These are phyloP conservation scores for Liquidambar formosana DNA, from an alignment of 164 flowering plant genomes.

Conservation along the genomic window DNA sequence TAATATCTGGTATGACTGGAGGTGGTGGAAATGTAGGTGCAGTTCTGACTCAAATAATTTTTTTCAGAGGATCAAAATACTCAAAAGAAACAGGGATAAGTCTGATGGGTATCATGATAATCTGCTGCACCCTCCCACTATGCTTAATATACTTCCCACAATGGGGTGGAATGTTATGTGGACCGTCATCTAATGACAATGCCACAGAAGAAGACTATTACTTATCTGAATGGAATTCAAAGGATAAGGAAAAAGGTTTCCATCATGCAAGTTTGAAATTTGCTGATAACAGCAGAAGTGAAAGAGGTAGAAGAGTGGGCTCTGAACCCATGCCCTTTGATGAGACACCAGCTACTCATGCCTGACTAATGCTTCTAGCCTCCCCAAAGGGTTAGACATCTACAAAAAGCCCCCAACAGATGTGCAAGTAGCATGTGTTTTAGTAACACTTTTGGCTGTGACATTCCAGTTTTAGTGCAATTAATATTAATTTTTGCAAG, in stretches of 20 bases:
- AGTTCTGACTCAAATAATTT: slow-evolving; percentile 75
- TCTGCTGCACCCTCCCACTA: slow-evolving; percentile 66
- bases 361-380: slow-evolving; percentile 12
- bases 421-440: not conserved
- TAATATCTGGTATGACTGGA: slow-evolving; percentile 94
- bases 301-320: slow-evolving; percentile 50
- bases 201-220: slow-evolving; percentile 80
- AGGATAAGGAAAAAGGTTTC: slow-evolving; percentile 58
- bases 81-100: slow-evolving; percentile 73
- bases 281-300: slow-evolving; percentile 70
- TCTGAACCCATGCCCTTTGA: slow-evolving; percentile 31
- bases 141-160: slow-evolving; percentile 77
- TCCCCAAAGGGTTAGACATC: not conserved
- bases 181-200: slow-evolving; percentile 49
- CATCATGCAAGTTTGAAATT: slow-evolving; percentile 70
- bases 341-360: slow-evolving; percentile 23
- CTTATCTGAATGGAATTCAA: slow-evolving; percentile 61
- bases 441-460: not conserved
- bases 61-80: slow-evolving; percentile 75
- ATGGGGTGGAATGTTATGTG: slow-evolving; percentile 90
- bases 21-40: slow-evolving; percentile 93
- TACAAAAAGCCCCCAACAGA: not conserved
- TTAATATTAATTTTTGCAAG: too few species aligned
- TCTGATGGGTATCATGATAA: slow-evolving; percentile 87
- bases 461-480: not conserved